Percentiles rank a stretch among this genome's conserved stretches.
phyloP scores from a whole-genome alignment of 768 basidiomycete species.

The Piloderma croceum region DNA sequence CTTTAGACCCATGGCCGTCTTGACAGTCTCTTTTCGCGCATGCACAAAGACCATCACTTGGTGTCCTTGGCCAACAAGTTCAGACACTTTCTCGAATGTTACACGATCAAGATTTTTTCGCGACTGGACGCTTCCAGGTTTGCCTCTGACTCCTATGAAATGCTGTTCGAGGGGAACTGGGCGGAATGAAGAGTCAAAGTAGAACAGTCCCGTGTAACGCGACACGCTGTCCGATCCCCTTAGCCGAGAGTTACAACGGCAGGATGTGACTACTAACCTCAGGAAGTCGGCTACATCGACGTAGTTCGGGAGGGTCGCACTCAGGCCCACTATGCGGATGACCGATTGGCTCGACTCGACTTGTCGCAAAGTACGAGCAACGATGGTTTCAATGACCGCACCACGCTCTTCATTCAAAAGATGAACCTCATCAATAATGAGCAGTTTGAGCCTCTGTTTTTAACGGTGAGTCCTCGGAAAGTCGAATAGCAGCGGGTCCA shows the following conservation, averaged over 20 bases:
- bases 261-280: conserved; percentile 42
- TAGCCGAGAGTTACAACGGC: neutral
- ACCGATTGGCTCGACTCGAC: conserved; percentile 96
- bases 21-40: conserved; percentile 96
- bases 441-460: conserved; percentile 75
- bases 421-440: conserved; percentile 98
- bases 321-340: conserved; percentile 92
- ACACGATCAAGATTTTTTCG: conserved; percentile 84
- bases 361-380: conserved; percentile 90
- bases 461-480: neutral
- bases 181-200: conserved; percentile 95
- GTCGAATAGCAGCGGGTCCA: conserved; percentile 4
- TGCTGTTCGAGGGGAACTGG: conserved; percentile 97
- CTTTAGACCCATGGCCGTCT: conserved; percentile 73
- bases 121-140: conserved; percentile 65
- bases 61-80: conserved; percentile 85
- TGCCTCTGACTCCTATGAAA: conserved; percentile 90
- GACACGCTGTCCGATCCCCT: conserved; percentile 60
- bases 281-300: conserved; percentile 94
- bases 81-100: conserved; percentile 85
- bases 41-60: conserved; percentile 99
- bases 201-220: conserved; percentile 82
- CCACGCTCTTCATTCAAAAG: conserved; percentile 96
- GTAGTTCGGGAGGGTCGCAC: conserved; percentile 96
- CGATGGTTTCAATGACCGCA: conserved; percentile 96